Conservation (phyloP, 2,329 filamentous ascomycete genomes). For the Ceratocystiopsis brevicomis region DNA sequence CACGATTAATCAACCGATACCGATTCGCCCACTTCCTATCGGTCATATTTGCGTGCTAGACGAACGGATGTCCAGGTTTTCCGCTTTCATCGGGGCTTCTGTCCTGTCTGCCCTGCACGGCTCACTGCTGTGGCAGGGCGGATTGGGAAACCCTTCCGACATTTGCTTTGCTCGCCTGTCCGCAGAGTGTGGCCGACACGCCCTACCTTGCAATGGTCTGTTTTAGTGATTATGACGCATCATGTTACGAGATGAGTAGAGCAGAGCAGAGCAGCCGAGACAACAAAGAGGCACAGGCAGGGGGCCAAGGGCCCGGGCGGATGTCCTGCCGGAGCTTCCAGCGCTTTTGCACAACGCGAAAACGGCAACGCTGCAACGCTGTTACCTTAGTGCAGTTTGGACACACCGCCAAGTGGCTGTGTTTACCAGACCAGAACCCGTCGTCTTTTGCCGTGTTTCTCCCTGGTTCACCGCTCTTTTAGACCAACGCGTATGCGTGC, state of each 20-base stretch:
- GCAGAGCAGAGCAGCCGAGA: too few species aligned
- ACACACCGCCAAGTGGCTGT: background rate
- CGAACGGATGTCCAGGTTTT: constrained; percentile 13
- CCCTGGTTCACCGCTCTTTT: too few species aligned
- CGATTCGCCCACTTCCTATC: constrained; percentile 29
- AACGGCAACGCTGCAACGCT: too few species aligned
- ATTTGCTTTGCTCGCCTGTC: background rate
- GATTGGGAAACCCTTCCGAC: constrained; percentile 6
- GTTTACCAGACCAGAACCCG: background rate
- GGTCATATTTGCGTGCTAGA: constrained; percentile 46
- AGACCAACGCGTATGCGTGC: too few species aligned
- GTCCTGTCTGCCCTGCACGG: constrained; percentile 2
- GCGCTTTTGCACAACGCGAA: background rate
- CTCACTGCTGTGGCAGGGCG: constrained; percentile 1
- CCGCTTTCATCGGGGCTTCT: constrained; percentile 1
- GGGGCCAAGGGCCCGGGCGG: too few species aligned
- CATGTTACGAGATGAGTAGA: too few species aligned
- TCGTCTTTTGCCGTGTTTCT: too few species aligned
- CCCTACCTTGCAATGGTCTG: too few species aligned
- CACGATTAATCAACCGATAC: constrained; percentile 44
- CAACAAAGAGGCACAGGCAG: too few species aligned
- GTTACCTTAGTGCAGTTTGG: background rate
- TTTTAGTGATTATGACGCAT: too few species aligned
- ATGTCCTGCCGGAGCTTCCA: too few species aligned
- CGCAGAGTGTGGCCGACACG: too few species aligned